Conservation (phyloP, 2,329 filamentous ascomycete species). For the Aspergillus aculeatus region DNA sequence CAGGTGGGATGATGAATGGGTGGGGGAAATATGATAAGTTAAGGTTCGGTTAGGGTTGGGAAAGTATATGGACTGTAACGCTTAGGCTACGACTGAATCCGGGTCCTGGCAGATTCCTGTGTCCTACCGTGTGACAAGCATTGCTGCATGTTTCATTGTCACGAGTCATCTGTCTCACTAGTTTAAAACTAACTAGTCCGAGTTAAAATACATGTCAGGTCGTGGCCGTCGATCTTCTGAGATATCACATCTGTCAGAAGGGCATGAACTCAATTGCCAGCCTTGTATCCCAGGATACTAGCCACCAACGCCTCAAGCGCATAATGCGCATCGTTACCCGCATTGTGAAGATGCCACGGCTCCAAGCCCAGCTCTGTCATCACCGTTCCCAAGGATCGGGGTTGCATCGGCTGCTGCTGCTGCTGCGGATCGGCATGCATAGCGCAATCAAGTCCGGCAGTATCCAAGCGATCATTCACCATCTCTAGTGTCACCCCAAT, state of each 20-base stretch:
- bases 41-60: neutral
- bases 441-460: constrained; percentile 63
- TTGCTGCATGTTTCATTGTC: no score
- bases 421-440: constrained; percentile 47
- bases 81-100: no score
- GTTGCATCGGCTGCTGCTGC: constrained; percentile 54
- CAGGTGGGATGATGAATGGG: neutral
- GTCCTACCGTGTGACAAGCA: no score
- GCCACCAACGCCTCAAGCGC: constrained; percentile 72
- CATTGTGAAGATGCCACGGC: constrained; percentile 74
- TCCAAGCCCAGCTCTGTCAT: constrained; percentile 64
- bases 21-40: neutral
- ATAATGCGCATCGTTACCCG: constrained; percentile 79
- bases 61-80: neutral
- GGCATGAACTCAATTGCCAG: neutral
- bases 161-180: no score
- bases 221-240: neutral
- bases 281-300: constrained; percentile 20
- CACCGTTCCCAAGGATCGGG: constrained; percentile 59
- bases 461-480: constrained; percentile 69
- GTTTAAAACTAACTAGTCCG: no score
- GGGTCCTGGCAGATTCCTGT: no score
- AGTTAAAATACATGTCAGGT: no score
- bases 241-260: neutral
- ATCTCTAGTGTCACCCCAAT: constrained; percentile 58